Base-by-base conservation (phyloP, 1,139 yeast genomes). In the Eremothecium cymbalariae region DNA sequence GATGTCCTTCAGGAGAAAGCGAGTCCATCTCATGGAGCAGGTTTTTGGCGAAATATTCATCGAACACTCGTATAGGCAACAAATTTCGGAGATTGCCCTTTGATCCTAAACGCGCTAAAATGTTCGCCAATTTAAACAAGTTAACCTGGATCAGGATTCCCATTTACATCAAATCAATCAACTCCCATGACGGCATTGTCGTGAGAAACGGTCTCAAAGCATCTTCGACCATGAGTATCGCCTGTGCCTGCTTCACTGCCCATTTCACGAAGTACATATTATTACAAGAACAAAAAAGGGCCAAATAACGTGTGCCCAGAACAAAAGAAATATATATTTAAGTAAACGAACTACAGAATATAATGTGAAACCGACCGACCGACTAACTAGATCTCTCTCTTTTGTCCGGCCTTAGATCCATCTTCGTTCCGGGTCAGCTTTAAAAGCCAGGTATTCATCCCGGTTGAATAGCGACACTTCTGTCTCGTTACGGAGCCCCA, bases 401-500 rank as follows among this genome's bases (percentile, higher is more conserved):
- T n/a, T n/a, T 17, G 8, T n/a, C 15, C 15, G 16, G 8, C 13
- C 12, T 25, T 12, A 33, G 50, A 60, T 78, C 98, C 98, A 90
- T 57, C 82, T 82, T 54, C 86, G 96, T 49, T 77, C 86, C 0
- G 98, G 98, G 47, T 86, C 79, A 30, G 67, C 65, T 62, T 82
- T 82, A 61, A 66, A 90, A 31, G 63, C 73, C 16, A 64, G 64
- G 57, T 88, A 90, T 30, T 72, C 90, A 4, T 60, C 68, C 53
- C 64, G 59, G 43, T 82, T 83, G 63, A 77, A 90, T 17, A 83
- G 54, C 28, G 95, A 83, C 32, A 90, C 60, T 54, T 90, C 99
- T 2, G 97, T 85, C 61, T 90, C 99, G 58, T 90, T 86, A 43
- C 79, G 79, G 40, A 84, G 65, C 3, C 84, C 94, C 48, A 74